Base-by-base conservation (phyloP, 345 rosid species). In the Lumnitzera littorea region DNA sequence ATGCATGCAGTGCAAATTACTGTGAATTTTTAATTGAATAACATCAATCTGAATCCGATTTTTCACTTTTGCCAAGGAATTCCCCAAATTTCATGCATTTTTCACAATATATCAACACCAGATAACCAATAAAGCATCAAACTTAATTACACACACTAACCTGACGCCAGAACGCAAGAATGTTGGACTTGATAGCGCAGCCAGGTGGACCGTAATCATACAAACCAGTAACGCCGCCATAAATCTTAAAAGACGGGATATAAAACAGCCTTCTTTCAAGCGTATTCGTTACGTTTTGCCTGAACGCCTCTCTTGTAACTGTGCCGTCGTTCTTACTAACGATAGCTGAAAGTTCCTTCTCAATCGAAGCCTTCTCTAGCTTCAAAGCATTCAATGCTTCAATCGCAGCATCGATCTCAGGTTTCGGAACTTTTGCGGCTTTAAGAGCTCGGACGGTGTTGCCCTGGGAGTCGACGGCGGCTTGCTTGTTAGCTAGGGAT, bases 171-270 rank as follows among this genome's bases (percentile, higher is more conserved):
- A 85, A 87, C 56, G 85, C 76, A 36, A 92, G 88, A 46, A 92
- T 89, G 58, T 89, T 92, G 25, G 89, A 74, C 77, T 92, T 89
- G 56, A 92, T 84, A 6, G 94, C 80, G 69, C 94, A 87, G 2
- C 98, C 98, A 24, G 98, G 96, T 17, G 96, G 96, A 1, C 96
- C 96, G 27, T 82, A 89, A 74, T 92, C 98, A 55, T 82, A 92
- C 51, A 92, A 86, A 4, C 98, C 98, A 13, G 98, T 96, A 2
- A 92, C 96, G 6, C 96, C 96, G 12, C 96, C 62, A 65, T 92
- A 92, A 63, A 92, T 92, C 82, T 87, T 84, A 67, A 89, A 92
- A 2, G 96, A 89, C 0, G 96, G 94, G 2, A 82, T 85, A 63
- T 74, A 92, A 52, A 92, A 92, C 70, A 89, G 75, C 23, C 91